Evolutionary conservation across 805 yeast species (phyloP).

Genomic region (Spathaspora gorwiae): DNA sequence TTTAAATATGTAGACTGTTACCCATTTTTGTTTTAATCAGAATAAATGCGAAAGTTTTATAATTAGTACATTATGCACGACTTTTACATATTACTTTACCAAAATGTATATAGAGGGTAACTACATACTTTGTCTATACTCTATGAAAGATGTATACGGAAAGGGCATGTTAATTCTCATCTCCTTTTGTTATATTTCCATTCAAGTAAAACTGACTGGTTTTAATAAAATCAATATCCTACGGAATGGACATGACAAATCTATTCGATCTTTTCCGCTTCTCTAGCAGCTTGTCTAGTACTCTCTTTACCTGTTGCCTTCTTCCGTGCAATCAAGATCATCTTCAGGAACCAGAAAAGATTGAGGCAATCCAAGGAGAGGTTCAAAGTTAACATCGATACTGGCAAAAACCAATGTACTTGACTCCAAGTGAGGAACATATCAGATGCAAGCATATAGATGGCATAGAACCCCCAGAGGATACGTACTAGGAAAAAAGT

Average conservation of each 20-base stretch:
- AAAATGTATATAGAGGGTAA: too few relatives aligned
- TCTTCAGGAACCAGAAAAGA: conserved; percentile 81
- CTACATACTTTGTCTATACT: too few relatives aligned
- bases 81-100: background rate
- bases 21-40: too few relatives aligned
- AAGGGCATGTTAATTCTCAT: too few relatives aligned
- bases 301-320: conserved; percentile 23
- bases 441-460: conserved; percentile 45
- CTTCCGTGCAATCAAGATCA: conserved; percentile 70
- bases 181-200: too few relatives aligned
- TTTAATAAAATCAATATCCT: too few relatives aligned
- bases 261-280: conserved; percentile 15
- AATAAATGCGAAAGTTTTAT: background rate
- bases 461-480: conserved; percentile 82
- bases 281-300: conserved; percentile 12
- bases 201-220: too few relatives aligned
- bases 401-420: conserved; percentile 45
- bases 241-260: too few relatives aligned
- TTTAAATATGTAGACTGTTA: too few relatives aligned
- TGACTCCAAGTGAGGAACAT: conserved; percentile 41
- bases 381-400: conserved; percentile 53
- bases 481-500: conserved; percentile 78
- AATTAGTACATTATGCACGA: background rate
- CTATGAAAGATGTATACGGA: too few relatives aligned
- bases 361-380: conserved; percentile 63